These are phyloP conservation scores for Wickerhamomyces strasburgensis DNA, from an alignment of 805 yeast genomes.

Conservation along the genomic window DNA sequence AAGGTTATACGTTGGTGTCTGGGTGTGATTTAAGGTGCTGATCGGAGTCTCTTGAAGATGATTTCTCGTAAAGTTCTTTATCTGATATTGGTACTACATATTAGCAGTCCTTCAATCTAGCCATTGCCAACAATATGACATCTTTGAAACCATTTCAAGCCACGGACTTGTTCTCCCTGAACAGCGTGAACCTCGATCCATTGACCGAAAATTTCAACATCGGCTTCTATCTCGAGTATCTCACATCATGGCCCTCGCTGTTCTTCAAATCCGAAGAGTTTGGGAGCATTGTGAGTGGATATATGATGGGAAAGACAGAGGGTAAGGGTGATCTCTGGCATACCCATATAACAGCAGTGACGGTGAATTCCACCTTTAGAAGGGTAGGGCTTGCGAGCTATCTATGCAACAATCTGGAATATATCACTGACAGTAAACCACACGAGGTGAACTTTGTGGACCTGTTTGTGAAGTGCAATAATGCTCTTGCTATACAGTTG, in stretches of 20 bases:
- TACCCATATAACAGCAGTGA: slow-evolving; percentile 93
- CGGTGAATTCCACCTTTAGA: slow-evolving; percentile 77
- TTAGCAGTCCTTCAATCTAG: too few species aligned
- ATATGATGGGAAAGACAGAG: slow-evolving; percentile 96
- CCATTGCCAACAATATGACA: slow-evolving; percentile 60
- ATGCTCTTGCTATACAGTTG: slow-evolving; percentile 68
- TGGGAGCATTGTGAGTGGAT: slow-evolving; percentile 45
- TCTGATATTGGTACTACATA: too few species aligned
- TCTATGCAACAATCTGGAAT: slow-evolving; percentile 68
- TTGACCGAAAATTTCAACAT: slow-evolving; percentile 88
- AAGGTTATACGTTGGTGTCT: background rate
- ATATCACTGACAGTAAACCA: slow-evolving; percentile 71
- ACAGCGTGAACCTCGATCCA: slow-evolving; percentile 77
- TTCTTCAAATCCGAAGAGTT: slow-evolving; percentile 69
- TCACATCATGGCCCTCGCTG: slow-evolving; percentile 82
- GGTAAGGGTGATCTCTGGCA: slow-evolving; percentile 88
- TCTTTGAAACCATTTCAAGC: slow-evolving; percentile 85
- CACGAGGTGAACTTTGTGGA: slow-evolving; percentile 83
- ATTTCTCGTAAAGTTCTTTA: too few species aligned
- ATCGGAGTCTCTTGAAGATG: too few species aligned
- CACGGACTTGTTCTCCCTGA: slow-evolving; percentile 69
- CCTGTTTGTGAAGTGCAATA: slow-evolving; percentile 85
- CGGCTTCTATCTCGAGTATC: slow-evolving; percentile 78
- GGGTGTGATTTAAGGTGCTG: too few species aligned
- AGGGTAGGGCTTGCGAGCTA: slow-evolving; percentile 81